Conservation (phyloP, 768 basidiomycete genomes). For the Rhodotorula graminis region DNA sequence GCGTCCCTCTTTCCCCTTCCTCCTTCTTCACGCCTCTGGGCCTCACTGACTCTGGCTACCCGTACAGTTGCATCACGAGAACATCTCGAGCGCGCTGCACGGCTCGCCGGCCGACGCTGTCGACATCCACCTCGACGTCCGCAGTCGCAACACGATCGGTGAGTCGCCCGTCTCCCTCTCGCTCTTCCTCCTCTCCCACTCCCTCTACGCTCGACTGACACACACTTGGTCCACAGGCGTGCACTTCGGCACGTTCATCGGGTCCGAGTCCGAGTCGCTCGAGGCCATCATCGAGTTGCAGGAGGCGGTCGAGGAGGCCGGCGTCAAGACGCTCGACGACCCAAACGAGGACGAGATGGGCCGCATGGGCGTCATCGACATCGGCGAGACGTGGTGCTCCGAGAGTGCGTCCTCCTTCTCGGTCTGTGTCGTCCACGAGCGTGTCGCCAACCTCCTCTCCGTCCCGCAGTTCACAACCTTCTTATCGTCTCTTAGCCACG, state of each 20-base stretch:
- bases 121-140: slow-evolving; percentile 49
- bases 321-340: slow-evolving; percentile 27
- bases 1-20: slow-evolving; percentile 24
- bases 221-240: slow-evolving; percentile 36
- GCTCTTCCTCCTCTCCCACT: not conserved
- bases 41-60: not conserved
- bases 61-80: slow-evolving; percentile 44
- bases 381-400: slow-evolving; percentile 44
- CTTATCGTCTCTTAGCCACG: slow-evolving; percentile 13
- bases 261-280: slow-evolving; percentile 50
- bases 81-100: slow-evolving; percentile 48
- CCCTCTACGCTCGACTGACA: not conserved
- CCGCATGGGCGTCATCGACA: slow-evolving; percentile 48
- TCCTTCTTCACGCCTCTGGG: not conserved
- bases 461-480: slow-evolving; percentile 6
- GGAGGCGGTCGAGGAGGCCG: slow-evolving; percentile 32
- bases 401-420: slow-evolving; percentile 16
- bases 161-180: not conserved
- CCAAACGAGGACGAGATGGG: slow-evolving; percentile 46
- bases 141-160: slow-evolving; percentile 48
- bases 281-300: slow-evolving; percentile 49
- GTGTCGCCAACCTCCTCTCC: not conserved
- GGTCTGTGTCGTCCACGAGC: too few species aligned
- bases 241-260: slow-evolving; percentile 54
- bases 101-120: slow-evolving; percentile 52